phyloP scores from a whole-genome alignment of 2,329 filamentous ascomycete species.

The Calonectria pteridis region DNA sequence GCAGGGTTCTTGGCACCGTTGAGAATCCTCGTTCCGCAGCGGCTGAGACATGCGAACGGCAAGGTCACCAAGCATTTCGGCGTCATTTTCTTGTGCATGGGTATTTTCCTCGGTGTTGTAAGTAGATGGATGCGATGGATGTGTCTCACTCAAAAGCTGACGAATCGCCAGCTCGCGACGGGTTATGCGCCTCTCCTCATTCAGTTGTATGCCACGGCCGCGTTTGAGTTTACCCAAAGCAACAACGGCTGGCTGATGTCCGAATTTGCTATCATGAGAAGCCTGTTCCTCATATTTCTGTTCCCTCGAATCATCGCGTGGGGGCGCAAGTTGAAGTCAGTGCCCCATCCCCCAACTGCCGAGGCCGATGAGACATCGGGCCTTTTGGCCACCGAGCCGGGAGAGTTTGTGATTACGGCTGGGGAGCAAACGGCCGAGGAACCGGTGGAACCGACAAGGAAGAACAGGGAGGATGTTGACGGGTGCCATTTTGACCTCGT shows the following conservation, averaged over 20 bases:
- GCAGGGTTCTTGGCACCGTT: conserved; percentile 73
- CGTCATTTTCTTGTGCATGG: conserved; percentile 72
- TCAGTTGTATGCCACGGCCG: conserved; percentile 69
- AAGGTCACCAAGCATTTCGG: conserved; percentile 68
- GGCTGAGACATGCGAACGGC: conserved; percentile 64
- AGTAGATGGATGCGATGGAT: too few relatives aligned
- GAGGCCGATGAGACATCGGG: conserved; percentile 28
- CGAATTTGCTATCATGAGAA: conserved; percentile 66
- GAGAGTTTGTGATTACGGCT: conserved; percentile 56
- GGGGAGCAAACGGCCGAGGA: conserved; percentile 59
- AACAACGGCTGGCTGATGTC: conserved; percentile 70
- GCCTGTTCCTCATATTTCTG: conserved; percentile 66
- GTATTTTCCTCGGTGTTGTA: conserved; percentile 75
- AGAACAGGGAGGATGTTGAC: conserved; percentile 54
- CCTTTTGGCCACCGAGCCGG: conserved; percentile 52
- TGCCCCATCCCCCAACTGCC: background rate
- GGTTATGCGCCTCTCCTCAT: conserved; percentile 74
- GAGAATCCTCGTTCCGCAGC: conserved; percentile 70
- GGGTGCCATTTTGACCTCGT: conserved; percentile 74
- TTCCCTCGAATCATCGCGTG: conserved; percentile 66
- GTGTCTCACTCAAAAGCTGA: too few relatives aligned
- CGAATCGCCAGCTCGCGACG: conserved; percentile 66
- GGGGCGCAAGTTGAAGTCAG: conserved; percentile 49
- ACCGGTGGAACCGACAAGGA: conserved; percentile 48
- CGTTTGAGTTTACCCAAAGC: conserved; percentile 66